Conservation (phyloP, 192 early-diverging fungal species). For the Martensiomyces pterosporus region DNA sequence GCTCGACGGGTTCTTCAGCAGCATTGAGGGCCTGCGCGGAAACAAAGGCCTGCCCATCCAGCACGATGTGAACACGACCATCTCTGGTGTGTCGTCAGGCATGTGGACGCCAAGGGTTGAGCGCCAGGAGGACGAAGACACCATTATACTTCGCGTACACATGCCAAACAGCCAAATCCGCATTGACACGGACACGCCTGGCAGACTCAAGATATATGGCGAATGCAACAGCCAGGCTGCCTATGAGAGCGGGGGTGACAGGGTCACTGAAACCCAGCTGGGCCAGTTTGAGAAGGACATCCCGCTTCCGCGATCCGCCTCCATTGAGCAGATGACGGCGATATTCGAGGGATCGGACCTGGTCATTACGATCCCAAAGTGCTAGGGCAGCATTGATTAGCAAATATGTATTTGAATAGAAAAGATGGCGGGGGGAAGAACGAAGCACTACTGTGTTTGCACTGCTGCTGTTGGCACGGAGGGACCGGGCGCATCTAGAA, state of each 20-base stretch:
- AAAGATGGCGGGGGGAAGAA: background rate
- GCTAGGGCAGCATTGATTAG: background rate
- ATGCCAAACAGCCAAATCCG: conserved; percentile 41
- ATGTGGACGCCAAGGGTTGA: conserved; percentile 42
- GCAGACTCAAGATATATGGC: conserved; percentile 40
- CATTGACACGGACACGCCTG: conserved; percentile 30
- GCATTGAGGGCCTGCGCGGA: conserved; percentile 40
- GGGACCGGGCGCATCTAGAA: conserved; percentile 9
- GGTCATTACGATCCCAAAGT: conserved; percentile 28
- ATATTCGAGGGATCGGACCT: conserved; percentile 14
- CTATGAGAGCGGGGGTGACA: conserved; percentile 27
- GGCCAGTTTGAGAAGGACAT: conserved; percentile 52
- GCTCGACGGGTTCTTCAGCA: conserved; percentile 43
- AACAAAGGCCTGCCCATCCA: conserved; percentile 4
- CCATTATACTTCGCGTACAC: conserved; percentile 15
- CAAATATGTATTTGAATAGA: background rate
- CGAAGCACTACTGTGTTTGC: too few species aligned
- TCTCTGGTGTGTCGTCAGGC: conserved; percentile 30
- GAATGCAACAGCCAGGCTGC: conserved; percentile 33
- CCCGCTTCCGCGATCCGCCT: conserved; percentile 30
- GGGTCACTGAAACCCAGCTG: conserved; percentile 40
- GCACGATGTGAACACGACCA: conserved; percentile 27
- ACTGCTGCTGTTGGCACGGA: too few species aligned
- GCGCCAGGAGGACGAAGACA: conserved; percentile 17
- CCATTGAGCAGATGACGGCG: conserved; percentile 30